Evolutionary conservation across 192 early-diverging fungal genomes (phyloP), one percentile per base, ranked within the genome.

Genomic region (Backusella psychrophila): DNA sequence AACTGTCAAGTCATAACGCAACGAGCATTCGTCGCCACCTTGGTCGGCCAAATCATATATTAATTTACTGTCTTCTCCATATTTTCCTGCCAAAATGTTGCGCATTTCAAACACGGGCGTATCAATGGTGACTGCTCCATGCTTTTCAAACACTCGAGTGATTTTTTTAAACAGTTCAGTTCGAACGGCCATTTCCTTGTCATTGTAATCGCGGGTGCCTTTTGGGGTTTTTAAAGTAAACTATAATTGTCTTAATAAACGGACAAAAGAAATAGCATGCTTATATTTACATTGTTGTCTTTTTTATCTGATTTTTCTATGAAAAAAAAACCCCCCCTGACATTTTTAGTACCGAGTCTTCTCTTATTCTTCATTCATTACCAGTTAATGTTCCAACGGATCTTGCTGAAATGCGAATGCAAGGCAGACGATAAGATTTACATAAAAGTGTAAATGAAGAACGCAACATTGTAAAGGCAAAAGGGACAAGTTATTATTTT

Each of bases 21-120:
- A 85, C 6, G 97, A 96, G 73, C 94, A 98, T 77, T 93, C 86
- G 78, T 98, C 97, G 31, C 97, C 97, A 34, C 97, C 97, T 80
- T 99, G 97, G 81, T 99, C 95, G 76, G 94, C 89, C 46, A 99
- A 83, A 84, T 99, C 97, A 75, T 98, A 99, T 75, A 99, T 99
- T 66, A 99, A 87, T 84, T 99, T 99, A 80, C 91, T 92, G 83
- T 99, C 97, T 81, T 99, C 97, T 23, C 97, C 96, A 74, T 99
- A 99, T 79, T 99, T 99, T 63, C 97, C 97, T 15, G 91, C 83
- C 6, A 99, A 87, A 74, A 99, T 98, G 75, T 99, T 97, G 6
- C 70, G 39, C 70, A 71, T 71, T 86, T 99, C 97, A 86, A 98
- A 99, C 63, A 99, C 97, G 1, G 97, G 97, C 0, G 97, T 99